A percentile compares a stretch with the other conserved stretches of the same genome.
phyloP scores from a whole-genome alignment of 2,329 filamentous ascomycete species.

The Dothideomycetes sp. region DNA sequence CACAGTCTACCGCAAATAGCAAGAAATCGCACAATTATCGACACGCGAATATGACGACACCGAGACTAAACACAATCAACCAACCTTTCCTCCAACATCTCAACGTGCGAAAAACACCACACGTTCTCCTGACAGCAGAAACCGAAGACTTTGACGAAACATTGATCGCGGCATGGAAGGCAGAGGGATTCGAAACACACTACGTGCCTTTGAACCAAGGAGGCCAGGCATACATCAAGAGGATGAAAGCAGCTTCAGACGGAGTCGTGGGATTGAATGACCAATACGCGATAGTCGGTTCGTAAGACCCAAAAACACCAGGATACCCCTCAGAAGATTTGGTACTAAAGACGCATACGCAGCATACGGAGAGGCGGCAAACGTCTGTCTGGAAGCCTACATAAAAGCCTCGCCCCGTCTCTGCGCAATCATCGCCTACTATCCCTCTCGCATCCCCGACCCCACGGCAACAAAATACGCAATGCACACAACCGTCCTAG shows the following conservation, averaged over 20 bases:
- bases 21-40: too few relatives aligned
- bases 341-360: background rate
- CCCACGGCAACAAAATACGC: constrained; percentile 37
- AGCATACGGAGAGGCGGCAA: constrained; percentile 57
- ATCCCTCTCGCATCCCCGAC: constrained; percentile 50
- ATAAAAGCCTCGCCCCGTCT: constrained; percentile 48
- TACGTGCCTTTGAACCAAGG: constrained; percentile 47
- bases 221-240: constrained; percentile 37
- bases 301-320: constrained; percentile 5
- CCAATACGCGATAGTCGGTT: constrained; percentile 55
- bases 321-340: too few relatives aligned
- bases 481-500: constrained; percentile 39
- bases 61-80: constrained; percentile 8
- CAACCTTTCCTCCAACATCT: constrained; percentile 27
- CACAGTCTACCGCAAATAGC: background rate
- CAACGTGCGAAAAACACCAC: constrained; percentile 33
- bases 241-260: constrained; percentile 43
- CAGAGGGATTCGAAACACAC: constrained; percentile 51
- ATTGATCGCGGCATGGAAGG: constrained; percentile 45
- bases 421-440: constrained; percentile 53
- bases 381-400: constrained; percentile 49
- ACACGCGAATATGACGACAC: background rate
- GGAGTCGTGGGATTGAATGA: constrained; percentile 49
- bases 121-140: constrained; percentile 43
- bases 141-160: constrained; percentile 48